These are phyloP conservation scores for Chalaropsis thielavioides DNA, from an alignment of 2,329 filamentous ascomycete genomes.

Conservation along the genomic window DNA sequence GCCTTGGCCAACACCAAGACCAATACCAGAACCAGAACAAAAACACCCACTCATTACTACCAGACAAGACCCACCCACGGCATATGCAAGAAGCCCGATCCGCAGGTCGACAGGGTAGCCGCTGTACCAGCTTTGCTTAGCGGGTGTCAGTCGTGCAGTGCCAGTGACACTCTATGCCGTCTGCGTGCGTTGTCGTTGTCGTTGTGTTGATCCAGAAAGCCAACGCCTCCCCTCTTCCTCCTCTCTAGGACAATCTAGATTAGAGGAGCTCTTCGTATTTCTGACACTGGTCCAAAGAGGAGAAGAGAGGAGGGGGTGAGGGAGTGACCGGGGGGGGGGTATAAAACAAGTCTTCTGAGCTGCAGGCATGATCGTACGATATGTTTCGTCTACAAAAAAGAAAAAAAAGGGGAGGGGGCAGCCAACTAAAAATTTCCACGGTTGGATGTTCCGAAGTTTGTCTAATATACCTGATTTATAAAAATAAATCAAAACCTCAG, in stretches of 20 bases:
- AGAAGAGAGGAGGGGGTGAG: neutral
- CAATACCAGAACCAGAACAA: no score
- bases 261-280: no score
- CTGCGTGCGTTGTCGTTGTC: no score
- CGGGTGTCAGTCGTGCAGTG: neutral
- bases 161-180: no score
- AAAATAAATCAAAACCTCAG: neutral
- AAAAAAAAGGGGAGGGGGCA: no score
- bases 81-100: neutral
- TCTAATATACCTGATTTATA: neutral
- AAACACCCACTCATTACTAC: neutral
- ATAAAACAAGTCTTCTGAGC: neutral
- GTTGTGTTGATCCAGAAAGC: no score
- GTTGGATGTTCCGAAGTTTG: conserved; percentile 4
- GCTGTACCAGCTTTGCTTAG: neutral
- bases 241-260: no score
- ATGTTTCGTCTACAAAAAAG: neutral
- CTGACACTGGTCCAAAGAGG: neutral
- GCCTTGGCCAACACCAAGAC: no score
- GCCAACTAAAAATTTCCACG: neutral
- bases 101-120: neutral
- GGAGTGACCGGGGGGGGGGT: neutral
- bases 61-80: no score
- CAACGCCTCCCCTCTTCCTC: no score
- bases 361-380: neutral